A percentile compares a stretch with the other conserved stretches of the same genome.
phyloP scores from a whole-genome alignment of 306 rosid genomes.

The Casuarina cunninghamiana region DNA sequence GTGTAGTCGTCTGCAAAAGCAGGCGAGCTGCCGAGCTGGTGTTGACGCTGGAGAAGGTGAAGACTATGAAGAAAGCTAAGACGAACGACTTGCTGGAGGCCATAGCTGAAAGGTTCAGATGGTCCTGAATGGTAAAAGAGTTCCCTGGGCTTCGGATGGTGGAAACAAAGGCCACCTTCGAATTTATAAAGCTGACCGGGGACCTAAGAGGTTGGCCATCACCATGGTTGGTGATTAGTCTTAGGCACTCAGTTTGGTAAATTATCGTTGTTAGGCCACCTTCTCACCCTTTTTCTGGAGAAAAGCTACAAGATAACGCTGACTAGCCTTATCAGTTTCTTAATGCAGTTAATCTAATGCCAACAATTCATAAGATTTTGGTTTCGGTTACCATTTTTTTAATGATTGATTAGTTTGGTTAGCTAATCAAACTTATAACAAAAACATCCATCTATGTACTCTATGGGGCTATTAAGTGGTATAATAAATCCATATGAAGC shows the following conservation, averaged over 20 bases:
- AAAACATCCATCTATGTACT: no score
- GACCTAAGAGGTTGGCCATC: neutral
- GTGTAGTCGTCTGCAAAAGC: slow-evolving; percentile 34
- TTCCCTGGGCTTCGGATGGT: neutral
- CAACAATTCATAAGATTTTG: neutral
- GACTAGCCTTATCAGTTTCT: neutral
- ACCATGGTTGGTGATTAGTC: neutral
- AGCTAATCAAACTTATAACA: no score
- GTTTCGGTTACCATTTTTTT: neutral
- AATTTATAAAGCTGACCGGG: neutral
- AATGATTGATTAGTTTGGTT: neutral
- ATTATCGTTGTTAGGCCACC: neutral
- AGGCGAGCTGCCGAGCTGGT: slow-evolving; percentile 8
- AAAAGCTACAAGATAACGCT: neutral
- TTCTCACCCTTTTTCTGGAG: neutral
- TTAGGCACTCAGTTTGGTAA: neutral
- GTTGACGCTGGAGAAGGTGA: slow-evolving; percentile 22
- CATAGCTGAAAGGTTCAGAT: slow-evolving; percentile 4
- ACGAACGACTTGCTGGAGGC: slow-evolving; percentile 12
- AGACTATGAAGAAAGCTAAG: slow-evolving; percentile 19
- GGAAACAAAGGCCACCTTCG: neutral
- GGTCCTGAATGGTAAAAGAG: neutral
- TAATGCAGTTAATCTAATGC: neutral
- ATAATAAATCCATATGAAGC: no score
- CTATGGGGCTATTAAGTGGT: no score